phyloP scores from a whole-genome alignment of 345 rosid species.

The Brassica cretica region DNA sequence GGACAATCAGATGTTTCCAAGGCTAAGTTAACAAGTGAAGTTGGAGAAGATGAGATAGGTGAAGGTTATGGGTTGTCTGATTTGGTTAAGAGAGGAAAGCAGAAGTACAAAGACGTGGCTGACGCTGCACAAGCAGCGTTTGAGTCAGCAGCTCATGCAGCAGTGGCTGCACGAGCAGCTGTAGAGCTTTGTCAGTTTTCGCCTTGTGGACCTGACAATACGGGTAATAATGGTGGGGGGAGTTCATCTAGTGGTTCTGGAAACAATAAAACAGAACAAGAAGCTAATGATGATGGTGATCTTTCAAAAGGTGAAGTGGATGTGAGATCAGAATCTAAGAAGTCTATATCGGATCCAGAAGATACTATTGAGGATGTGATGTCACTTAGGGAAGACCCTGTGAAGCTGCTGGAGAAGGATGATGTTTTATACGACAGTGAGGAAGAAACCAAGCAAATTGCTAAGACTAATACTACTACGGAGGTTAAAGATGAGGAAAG shows the following conservation, averaged over 20 bases:
- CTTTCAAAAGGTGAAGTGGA: conserved; percentile 28
- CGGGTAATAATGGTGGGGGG: not conserved
- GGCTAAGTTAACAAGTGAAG: conserved; percentile 24
- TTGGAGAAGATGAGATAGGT: conserved; percentile 22
- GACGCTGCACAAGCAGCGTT: conserved; percentile 97
- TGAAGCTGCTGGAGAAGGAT: conserved; percentile 61
- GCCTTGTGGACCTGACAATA: conserved; percentile 46
- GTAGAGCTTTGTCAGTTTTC: conserved; percentile 79
- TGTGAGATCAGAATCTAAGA: conserved; percentile 38
- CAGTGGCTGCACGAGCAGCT: conserved; percentile 89
- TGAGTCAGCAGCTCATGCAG: conserved; percentile 81
- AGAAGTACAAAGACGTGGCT: conserved; percentile 78
- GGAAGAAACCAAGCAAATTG: conserved; percentile 33
- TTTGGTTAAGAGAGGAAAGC: conserved; percentile 39
- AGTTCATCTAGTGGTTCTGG: not conserved
- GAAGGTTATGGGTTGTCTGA: conserved; percentile 35
- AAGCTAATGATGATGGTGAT: conserved; percentile 17
- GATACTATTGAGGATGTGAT: conserved; percentile 25
- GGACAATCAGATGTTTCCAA: conserved; percentile 31
- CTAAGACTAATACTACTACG: conserved; percentile 12
- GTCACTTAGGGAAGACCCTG: conserved; percentile 51
- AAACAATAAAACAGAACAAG: conserved; percentile 18
- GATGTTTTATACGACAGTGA: conserved; percentile 55
- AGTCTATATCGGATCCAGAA: conserved; percentile 43
- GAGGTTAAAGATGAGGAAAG: conserved; percentile 16